phyloP scores from a whole-genome alignment of 768 basidiomycete species.

The Collybiopsis luxurians region DNA sequence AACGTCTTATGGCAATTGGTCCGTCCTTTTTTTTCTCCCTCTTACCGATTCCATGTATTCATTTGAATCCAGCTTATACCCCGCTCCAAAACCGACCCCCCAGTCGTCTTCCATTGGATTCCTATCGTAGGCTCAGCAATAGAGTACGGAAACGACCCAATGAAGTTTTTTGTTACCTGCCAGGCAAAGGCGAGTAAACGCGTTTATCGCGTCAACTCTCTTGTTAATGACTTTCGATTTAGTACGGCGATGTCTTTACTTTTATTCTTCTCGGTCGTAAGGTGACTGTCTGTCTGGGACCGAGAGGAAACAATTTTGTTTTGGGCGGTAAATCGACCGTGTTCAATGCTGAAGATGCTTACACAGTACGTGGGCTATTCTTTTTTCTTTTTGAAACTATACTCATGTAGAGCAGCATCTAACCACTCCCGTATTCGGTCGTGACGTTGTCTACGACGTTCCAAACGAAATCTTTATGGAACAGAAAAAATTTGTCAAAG shows the following conservation, averaged over 20 bases:
- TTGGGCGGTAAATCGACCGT: constrained; percentile 91
- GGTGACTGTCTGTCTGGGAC: constrained; percentile 87
- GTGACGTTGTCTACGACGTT: constrained; percentile 95
- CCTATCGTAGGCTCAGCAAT: constrained; percentile 90
- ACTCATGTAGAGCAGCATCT: constrained; percentile 56
- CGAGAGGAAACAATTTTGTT: constrained; percentile 91
- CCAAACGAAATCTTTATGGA: constrained; percentile 98
- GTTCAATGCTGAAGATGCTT: constrained; percentile 95
- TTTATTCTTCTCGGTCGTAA: constrained; percentile 88
- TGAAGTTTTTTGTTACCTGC: constrained; percentile 81
- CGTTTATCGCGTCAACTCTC: background rate
- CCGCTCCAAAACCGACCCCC: constrained; percentile 70
- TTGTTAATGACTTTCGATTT: too few species aligned
- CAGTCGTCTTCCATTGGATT: constrained; percentile 90
- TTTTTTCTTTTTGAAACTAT: constrained; percentile 4
- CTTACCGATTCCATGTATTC: background rate
- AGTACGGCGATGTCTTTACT: constrained; percentile 98
- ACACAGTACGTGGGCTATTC: constrained; percentile 57
- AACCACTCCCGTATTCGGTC: constrained; percentile 94
- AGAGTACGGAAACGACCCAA: constrained; percentile 88
- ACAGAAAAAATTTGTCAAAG: constrained; percentile 98
- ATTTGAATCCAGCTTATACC: constrained; percentile 54
- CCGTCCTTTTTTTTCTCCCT: constrained; percentile 20
- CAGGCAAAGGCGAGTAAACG: constrained; percentile 62
- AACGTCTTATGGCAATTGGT: constrained; percentile 84